A percentile compares a stretch with the other conserved stretches of the same genome.
phyloP scores from a whole-genome alignment of 1,284 basidiomycete genomes.

The Salmacisia buchloeana region DNA sequence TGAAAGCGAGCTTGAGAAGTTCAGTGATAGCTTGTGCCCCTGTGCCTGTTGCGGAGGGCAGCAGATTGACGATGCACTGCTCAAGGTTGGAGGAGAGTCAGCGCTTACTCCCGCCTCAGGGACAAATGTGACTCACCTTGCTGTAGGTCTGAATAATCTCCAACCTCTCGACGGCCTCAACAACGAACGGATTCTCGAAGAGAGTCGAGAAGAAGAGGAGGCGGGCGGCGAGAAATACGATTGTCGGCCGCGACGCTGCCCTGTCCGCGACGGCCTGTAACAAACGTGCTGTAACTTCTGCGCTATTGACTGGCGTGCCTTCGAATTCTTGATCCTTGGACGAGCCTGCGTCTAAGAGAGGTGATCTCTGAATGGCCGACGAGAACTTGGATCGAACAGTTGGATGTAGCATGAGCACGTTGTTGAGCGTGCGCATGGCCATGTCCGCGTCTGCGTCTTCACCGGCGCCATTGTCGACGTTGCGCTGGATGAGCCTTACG shows the following conservation, averaged over 20 bases:
- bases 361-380: constrained; percentile 12
- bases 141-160: constrained; percentile 17
- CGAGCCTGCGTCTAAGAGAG: constrained; percentile 11
- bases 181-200: constrained; percentile 37
- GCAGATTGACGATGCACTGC: no score
- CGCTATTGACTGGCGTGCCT: constrained; percentile 10
- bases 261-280: background rate
- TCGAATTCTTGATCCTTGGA: background rate
- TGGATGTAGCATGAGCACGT: constrained; percentile 33
- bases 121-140: constrained; percentile 6
- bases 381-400: constrained; percentile 21
- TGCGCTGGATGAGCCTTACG: background rate
- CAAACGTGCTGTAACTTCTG: constrained; percentile 18
- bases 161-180: constrained; percentile 25
- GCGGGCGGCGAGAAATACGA: constrained; percentile 30
- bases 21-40: constrained; percentile 31
- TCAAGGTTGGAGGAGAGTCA: no score
- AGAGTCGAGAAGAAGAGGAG: constrained; percentile 43
- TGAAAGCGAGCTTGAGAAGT: constrained; percentile 40
- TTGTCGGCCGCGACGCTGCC: constrained; percentile 25
- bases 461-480: background rate
- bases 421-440: constrained; percentile 41
- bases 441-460: constrained; percentile 19
- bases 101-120: background rate
- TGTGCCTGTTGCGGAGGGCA: constrained; percentile 19